These are phyloP conservation scores for Pythium coloratum DNA, from an alignment of 352 stramenopile genomes.

Conservation along the genomic window DNA sequence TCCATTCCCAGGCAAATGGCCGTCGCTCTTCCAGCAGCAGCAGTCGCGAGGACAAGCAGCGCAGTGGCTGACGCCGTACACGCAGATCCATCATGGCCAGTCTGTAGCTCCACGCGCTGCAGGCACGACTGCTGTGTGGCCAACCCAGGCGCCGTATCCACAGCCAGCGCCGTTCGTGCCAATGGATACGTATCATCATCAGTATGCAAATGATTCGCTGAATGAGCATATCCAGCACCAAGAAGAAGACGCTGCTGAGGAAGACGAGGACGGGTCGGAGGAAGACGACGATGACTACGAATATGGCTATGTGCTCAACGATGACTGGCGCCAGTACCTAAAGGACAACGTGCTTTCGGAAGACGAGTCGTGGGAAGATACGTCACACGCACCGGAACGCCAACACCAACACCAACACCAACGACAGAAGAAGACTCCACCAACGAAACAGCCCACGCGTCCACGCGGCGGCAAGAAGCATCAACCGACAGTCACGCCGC, in stretches of 20 bases:
- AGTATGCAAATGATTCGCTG: not conserved
- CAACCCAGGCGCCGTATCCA: not conserved
- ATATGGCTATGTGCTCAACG: slow-evolving; percentile 67
- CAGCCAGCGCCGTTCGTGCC: not conserved
- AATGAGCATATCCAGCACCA: not conserved
- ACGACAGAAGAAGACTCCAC: not conserved
- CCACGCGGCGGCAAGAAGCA: not conserved
- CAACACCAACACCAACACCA: slow-evolving; percentile 15
- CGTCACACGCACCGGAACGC: not conserved
- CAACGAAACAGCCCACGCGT: not conserved
- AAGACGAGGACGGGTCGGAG: slow-evolving; percentile 12
- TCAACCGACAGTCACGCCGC: not conserved
- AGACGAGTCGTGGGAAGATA: not conserved
- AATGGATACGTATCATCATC: not conserved
- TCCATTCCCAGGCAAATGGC: slow-evolving; percentile 75
- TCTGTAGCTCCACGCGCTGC: not conserved
- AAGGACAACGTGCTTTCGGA: slow-evolving; percentile 20
- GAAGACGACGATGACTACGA: slow-evolving; percentile 50
- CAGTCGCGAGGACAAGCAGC: not conserved
- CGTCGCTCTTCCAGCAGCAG: slow-evolving; percentile 40
- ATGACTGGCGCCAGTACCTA: slow-evolving; percentile 72
- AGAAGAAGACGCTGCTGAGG: not conserved
- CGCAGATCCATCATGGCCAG: not conserved
- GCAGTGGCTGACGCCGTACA: slow-evolving; percentile 52
- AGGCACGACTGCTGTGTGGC: not conserved